phyloP scores from a whole-genome alignment of 352 stramenopile species.

The Phytophthora cryptogea region DNA sequence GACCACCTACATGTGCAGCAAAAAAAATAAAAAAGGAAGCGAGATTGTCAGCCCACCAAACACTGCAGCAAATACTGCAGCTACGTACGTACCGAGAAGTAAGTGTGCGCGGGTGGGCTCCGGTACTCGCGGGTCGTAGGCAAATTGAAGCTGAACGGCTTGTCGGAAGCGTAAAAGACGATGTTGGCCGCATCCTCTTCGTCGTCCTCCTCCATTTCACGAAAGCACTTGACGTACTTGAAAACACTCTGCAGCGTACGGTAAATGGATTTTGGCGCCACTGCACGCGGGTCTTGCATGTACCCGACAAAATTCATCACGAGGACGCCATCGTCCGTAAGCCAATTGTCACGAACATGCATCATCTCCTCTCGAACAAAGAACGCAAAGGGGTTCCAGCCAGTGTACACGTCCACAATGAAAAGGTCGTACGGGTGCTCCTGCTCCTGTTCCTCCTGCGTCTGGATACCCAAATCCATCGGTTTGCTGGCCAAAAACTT shows the following conservation, averaged over 20 bases:
- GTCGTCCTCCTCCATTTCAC: slow-evolving; percentile 54
- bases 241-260: slow-evolving; percentile 72
- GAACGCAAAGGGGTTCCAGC: slow-evolving; percentile 74
- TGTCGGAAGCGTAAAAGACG: slow-evolving; percentile 76
- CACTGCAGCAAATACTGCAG: background rate
- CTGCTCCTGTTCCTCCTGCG: slow-evolving; percentile 1
- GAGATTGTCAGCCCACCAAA: background rate
- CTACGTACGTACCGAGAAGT: slow-evolving; percentile 50
- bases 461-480: slow-evolving; percentile 12
- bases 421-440: slow-evolving; percentile 57
- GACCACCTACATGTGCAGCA: slow-evolving; percentile 45
- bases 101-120: slow-evolving; percentile 51
- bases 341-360: slow-evolving; percentile 55
- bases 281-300: slow-evolving; percentile 51
- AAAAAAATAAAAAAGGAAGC: slow-evolving; percentile 8
- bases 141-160: slow-evolving; percentile 66
- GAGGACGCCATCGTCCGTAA: slow-evolving; percentile 56
- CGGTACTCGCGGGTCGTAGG: slow-evolving; percentile 55
- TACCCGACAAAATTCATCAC: slow-evolving; percentile 84
- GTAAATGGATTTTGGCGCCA: slow-evolving; percentile 70
- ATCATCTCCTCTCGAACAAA: slow-evolving; percentile 67
- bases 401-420: slow-evolving; percentile 74
- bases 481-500: slow-evolving; percentile 55
- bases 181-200: slow-evolving; percentile 61
- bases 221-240: slow-evolving; percentile 66